Percentiles rank a stretch among this genome's conserved stretches.
Conservation (phyloP, 768 basidiomycete species). For the Amanita fuliginea region DNA sequence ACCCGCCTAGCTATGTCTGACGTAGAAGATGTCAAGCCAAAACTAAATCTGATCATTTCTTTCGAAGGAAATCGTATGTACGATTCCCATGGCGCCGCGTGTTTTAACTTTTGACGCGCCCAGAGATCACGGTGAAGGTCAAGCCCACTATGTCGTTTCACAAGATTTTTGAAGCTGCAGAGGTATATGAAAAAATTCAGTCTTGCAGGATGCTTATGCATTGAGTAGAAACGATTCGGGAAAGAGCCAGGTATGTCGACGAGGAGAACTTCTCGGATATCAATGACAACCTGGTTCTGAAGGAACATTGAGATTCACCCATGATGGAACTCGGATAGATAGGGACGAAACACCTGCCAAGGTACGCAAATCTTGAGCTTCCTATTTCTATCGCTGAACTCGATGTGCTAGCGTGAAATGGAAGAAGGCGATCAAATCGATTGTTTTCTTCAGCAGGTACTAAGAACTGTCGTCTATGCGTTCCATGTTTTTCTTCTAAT, state of each 20-base stretch:
- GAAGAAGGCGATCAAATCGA: conserved; percentile 58
- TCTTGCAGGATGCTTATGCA: not conserved
- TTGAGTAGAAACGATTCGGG: conserved; percentile 40
- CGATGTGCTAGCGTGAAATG: conserved; percentile 34
- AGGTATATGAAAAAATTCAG: conserved; percentile 28
- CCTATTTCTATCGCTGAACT: not conserved
- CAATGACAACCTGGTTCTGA: not conserved
- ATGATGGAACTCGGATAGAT: conserved; percentile 39
- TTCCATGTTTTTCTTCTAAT: not conserved
- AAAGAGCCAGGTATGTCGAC: conserved; percentile 38
- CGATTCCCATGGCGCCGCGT: conserved; percentile 10
- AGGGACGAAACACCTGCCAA: conserved; percentile 40
- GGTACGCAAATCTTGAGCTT: conserved; percentile 22
- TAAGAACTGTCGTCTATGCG: conserved; percentile 8
- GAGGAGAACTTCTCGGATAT: not conserved
- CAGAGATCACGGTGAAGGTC: conserved; percentile 63
- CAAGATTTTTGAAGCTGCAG: conserved; percentile 58
- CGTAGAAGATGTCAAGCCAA: conserved; percentile 55
- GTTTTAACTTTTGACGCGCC: conserved; percentile 1
- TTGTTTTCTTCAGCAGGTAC: conserved; percentile 48
- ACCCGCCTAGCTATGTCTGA: conserved; percentile 22
- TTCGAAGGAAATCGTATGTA: conserved; percentile 41
- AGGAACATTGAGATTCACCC: conserved; percentile 58
- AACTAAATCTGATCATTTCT: conserved; percentile 48
- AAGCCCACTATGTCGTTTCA: conserved; percentile 30